These are phyloP conservation scores for Mychonastes homosphaera DNA, from an alignment of 139 green algal species.

Conservation along the genomic window DNA sequence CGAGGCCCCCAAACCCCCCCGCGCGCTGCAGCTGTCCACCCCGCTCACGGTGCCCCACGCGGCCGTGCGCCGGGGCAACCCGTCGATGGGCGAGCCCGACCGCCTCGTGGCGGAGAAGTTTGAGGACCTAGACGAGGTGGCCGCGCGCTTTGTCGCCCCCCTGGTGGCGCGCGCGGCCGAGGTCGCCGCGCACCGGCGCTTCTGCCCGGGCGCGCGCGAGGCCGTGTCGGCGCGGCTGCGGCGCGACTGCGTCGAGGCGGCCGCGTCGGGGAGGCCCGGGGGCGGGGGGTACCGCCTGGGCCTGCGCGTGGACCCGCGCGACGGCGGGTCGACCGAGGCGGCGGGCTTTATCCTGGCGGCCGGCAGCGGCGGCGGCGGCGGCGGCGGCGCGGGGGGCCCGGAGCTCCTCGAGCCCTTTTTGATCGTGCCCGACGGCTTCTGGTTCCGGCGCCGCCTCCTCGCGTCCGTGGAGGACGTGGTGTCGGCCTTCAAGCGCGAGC, in stretches of 20 bases:
- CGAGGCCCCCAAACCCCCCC: slow-evolving; percentile 11
- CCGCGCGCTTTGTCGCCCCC: slow-evolving; percentile 48
- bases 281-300: not conserved
- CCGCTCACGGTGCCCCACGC: slow-evolving; percentile 45
- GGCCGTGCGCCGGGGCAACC: slow-evolving; percentile 6
- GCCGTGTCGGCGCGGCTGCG: slow-evolving; percentile 14
- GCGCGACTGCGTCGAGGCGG: not conserved
- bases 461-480: slow-evolving; percentile 8
- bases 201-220: slow-evolving; percentile 5
- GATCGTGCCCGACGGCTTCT: slow-evolving; percentile 26
- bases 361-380: not conserved
- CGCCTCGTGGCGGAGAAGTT: slow-evolving; percentile 43
- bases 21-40: slow-evolving; percentile 33
- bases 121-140: slow-evolving; percentile 73
- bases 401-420: slow-evolving; percentile 38
- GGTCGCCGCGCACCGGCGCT: slow-evolving; percentile 36
- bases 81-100: too few relatives aligned
- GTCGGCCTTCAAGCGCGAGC: slow-evolving; percentile 7
- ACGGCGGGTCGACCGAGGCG: too few relatives aligned
- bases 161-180: slow-evolving; percentile 21
- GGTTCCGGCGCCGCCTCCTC: slow-evolving; percentile 20
- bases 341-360: not conserved
- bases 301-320: too few relatives aligned
- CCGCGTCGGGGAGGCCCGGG: not conserved
- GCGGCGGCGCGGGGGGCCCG: not conserved